Evolutionary conservation across 192 early-diverging fungal species (phyloP), one percentile per base, ranked within the genome.

Genomic region (Chytriomyces sp.): DNA sequence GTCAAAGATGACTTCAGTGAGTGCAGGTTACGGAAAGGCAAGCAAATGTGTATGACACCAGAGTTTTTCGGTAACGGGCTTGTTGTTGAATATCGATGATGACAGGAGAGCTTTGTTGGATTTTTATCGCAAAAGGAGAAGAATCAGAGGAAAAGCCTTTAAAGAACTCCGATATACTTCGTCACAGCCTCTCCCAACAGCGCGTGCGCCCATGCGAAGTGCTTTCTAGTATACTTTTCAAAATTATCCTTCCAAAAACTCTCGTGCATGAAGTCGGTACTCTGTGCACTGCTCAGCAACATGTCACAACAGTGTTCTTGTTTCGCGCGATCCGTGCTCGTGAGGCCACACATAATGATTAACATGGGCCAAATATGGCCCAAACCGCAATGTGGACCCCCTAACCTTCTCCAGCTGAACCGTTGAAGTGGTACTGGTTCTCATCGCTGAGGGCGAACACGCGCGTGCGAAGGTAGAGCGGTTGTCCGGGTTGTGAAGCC

Each of bases 311-410:
- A 83, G n/a, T 82, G 67, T 25, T 72, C 59, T 36, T 86, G 79
- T 76, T 91, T 88, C 2, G 77, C 70, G 19, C 64, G 75, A 40
- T 74, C 56, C 1, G 32, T 62, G 22, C 84, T 81, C 4, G 89
- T 91, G 52, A 84, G 66, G 25, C 78, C 84, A 3, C 78, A 83
- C 66, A 89, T 78, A 26, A 85, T 71, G 5, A 86, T 52, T 6
- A 84, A 78, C 89, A 91, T 91, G 0, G 90, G 89, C 90, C 89
- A 91, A 49, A 91, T 84, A 75, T 80, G 83, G 7, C 77, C 39
- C 14, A 86, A 72, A 3, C 86, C 83, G 0, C 81, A 82, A 52
- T 91, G 88, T 19, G 89, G 87, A 4, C 89, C 82, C 40, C 90
- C 89, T 19, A 91, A 5, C 90, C 90, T 28, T 78, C 52, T 19